Percentiles rank a stretch among this genome's conserved stretches.
These are phyloP conservation scores for Neurospora sp. DNA, from an alignment of 495 filamentous ascomycete species.

Conservation along the genomic window DNA sequence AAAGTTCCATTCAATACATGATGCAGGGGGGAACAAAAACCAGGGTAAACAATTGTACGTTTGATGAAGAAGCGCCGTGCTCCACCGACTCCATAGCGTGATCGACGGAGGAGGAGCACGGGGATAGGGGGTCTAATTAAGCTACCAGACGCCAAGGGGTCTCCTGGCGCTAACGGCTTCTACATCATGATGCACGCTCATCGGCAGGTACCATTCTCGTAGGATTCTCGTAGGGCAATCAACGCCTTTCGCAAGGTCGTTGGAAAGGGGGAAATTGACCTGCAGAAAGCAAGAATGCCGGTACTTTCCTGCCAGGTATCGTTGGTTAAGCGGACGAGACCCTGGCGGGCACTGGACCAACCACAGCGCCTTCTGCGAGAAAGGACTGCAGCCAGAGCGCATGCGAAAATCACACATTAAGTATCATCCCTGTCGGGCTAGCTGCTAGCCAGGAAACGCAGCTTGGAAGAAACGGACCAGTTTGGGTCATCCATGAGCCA, in stretches of 20 bases:
- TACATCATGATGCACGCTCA: not conserved
- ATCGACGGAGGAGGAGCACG: not conserved
- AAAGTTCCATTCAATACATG: not conserved
- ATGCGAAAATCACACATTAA: not conserved
- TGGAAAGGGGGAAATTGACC: not conserved
- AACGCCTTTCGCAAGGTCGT: not conserved
- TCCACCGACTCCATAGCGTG: not conserved
- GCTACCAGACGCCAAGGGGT: not conserved
- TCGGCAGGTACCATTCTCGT: not conserved
- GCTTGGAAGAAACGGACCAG: not conserved
- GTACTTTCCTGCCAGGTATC: not conserved
- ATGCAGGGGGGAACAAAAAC: not conserved
- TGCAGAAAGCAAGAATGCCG: not conserved
- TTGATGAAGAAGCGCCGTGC: not conserved
- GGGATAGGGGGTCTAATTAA: conserved; percentile 1
- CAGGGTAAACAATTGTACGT: not conserved
- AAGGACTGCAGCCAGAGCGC: not conserved
- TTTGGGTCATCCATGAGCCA: not conserved
- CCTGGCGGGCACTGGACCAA: not conserved
- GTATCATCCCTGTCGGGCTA: not conserved
- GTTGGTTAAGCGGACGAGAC: not conserved
- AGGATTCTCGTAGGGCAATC: not conserved
- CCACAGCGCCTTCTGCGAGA: not conserved
- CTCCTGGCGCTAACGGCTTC: not conserved
- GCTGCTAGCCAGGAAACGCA: not conserved